Evolutionary conservation across 2,329 filamentous ascomycete genomes (phyloP), one percentile per base, ranked within the genome.

Genomic region (Aspergillus hiratsukae): DNA sequence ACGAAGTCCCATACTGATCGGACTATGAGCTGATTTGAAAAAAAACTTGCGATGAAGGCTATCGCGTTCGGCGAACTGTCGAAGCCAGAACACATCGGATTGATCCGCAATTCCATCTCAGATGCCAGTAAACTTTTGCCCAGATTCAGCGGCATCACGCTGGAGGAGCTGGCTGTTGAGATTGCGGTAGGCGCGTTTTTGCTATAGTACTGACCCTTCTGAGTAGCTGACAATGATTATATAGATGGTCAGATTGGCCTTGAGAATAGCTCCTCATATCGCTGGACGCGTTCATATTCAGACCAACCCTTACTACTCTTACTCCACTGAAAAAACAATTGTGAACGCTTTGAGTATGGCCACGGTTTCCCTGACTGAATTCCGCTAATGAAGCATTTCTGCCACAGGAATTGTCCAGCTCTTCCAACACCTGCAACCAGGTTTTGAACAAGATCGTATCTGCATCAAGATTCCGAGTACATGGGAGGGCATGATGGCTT

Each of bases 381-480:
- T 11, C 40, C 40, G 21, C 40, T 43, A 23, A 43, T 57, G n/a
- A 53, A 10, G 4, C 17, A 41, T 2, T 9, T 8, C 8, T 55
- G 46, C 4, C 21, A 7, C 46, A 85, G 82, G 83, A 53, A 79
- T 85, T 40, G 67, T 81, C 19, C 69, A 75, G 4, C 72, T 82
- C 31, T 81, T 81, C 65, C 70, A 72, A 49, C 66, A 73, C 49
- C 61, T 83, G 11, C 73, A 76, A 3, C 75, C 78, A 0, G 59
- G 61, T 1, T 76, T 83, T 52, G 76, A 82, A 54, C 60, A 69
- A 2, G 74, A 74, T 8, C 75, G 83, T 29, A 72, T 87, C 27
- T 86, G 81, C 59, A 84, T 87, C 71, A 87, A 87, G 64, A 81
- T 88, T 43, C 82, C 84, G 0, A 76, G 79, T 7, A 87, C 84